Base-by-base conservation (phyloP, 768 basidiomycete species). In the Fomitopsis pulvina region DNA sequence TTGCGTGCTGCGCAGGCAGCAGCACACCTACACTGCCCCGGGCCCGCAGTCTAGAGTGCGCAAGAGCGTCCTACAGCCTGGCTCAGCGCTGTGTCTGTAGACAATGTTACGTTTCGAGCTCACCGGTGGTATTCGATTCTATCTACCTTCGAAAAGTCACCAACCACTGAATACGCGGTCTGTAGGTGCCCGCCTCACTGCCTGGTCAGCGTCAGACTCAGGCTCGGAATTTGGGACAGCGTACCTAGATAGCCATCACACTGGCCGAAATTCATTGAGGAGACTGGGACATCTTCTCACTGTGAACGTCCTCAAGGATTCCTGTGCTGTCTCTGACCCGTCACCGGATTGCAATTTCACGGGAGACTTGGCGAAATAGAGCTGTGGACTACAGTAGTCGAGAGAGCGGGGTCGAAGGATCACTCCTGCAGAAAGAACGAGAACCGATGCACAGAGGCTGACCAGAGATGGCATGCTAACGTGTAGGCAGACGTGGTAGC, bases 41-140 rank as follows among this genome's bases (percentile, higher is more conserved):
- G n/a, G n/a, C n/a, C n/a, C 84, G 28, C 83, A 83, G 55, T 86
- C 84, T 16, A 67, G 61, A n/a, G 81, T 64, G 14, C 70, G 70
- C 38, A 86, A 60, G 29, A 68, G 60, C 67, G 71, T 63, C 66
- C 77, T n/a, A 37, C n/a, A 26, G 4, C 12, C n/a, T 8, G 10
- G 16, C 10, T 44, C 25, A 25, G 20, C 14, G 6, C 11, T 21
- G 20, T 32, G 7, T 40, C 12, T 16, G 20, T 21, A 26, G 4
- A 6, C 8, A 5, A 41, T 20, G 6, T 22, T 22, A 41, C 8
- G 41, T 22, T 12, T 7, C 16, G 7, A n/a, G 25, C 45, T 27
- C 48, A 76, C 81, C 81, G 72, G 43, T 77, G 67, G 60, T 84
- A 86, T 48, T 66, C 68, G 49, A 86, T 70, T 34, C 63, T 65